phyloP scores from a whole-genome alignment of 2,329 filamentous ascomycete genomes.

The Tolypocladium capitatum region DNA sequence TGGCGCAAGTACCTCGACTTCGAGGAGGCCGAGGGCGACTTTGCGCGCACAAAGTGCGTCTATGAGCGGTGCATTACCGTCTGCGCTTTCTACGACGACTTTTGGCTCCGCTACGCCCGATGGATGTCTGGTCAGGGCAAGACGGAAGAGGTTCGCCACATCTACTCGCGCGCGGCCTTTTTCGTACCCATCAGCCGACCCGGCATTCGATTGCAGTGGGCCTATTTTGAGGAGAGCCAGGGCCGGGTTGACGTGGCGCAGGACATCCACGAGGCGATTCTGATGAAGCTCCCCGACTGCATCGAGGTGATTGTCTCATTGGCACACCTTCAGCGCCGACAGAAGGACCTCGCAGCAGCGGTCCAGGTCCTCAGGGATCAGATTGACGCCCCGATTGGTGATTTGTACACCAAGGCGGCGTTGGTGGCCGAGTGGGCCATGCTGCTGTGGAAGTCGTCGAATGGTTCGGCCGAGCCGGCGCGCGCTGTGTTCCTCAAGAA shows the following conservation, averaged over 20 bases:
- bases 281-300: constrained; percentile 64
- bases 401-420: constrained; percentile 71
- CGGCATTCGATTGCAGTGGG: constrained; percentile 76
- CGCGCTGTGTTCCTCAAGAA: constrained; percentile 75
- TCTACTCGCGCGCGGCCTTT: constrained; percentile 80
- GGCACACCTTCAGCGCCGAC: constrained; percentile 75
- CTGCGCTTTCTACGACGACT: constrained; percentile 90
- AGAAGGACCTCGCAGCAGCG: constrained; percentile 70
- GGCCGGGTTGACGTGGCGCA: constrained; percentile 65
- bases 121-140: constrained; percentile 84
- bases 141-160: constrained; percentile 80
- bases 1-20: constrained; percentile 97
- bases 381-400: constrained; percentile 58
- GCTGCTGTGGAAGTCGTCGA: constrained; percentile 68
- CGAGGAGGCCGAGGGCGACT: constrained; percentile 76
- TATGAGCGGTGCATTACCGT: constrained; percentile 92
- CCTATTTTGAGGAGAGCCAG: constrained; percentile 83
- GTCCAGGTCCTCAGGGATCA: constrained; percentile 72
- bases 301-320: constrained; percentile 79
- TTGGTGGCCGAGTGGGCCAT: constrained; percentile 81
- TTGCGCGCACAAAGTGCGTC: constrained; percentile 60
- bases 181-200: constrained; percentile 81
- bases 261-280: constrained; percentile 72
- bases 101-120: constrained; percentile 92
- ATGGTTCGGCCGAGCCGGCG: constrained; percentile 67